These are phyloP conservation scores for Lignosus rhinocerotis DNA, from an alignment of 1,284 basidiomycete genomes.

Conservation along the genomic window DNA sequence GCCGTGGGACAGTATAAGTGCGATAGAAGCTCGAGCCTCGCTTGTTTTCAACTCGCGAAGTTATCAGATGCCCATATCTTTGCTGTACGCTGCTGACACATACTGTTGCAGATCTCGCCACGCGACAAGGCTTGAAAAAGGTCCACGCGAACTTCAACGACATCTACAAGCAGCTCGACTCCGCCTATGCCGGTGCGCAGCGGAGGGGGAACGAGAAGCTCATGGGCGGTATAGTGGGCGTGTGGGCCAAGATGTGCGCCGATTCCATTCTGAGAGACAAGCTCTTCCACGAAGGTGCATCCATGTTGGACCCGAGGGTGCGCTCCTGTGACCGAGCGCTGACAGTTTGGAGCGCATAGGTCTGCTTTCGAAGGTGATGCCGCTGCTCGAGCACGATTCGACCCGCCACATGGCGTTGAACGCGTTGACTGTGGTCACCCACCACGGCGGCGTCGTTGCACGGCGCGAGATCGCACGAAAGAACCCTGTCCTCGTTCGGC, in stretches of 20 bases:
- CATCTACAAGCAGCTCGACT: constrained; percentile 50
- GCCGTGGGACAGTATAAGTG: no score
- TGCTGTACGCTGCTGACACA: neutral
- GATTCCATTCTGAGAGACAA: constrained; percentile 60
- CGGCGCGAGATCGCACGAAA: constrained; percentile 52
- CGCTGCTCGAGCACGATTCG: constrained; percentile 47
- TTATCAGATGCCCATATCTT: neutral
- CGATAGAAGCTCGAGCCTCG: no score
- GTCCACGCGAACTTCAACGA: constrained; percentile 55
- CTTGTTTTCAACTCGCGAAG: no score
- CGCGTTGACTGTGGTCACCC: constrained; percentile 57
- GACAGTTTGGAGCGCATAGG: constrained; percentile 35
- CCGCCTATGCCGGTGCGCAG: constrained; percentile 24
- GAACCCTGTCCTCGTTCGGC: constrained; percentile 39
- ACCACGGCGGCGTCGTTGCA: constrained; percentile 54
- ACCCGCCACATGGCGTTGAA: constrained; percentile 54
- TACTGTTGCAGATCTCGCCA: constrained; percentile 47
- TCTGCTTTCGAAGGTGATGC: constrained; percentile 52
- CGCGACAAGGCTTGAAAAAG: constrained; percentile 59
- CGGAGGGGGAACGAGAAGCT: constrained; percentile 28
- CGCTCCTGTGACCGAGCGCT: neutral
- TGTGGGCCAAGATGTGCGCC: constrained; percentile 63
- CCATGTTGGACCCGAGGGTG: neutral
- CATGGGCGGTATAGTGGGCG: constrained; percentile 54
- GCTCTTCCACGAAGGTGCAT: constrained; percentile 53